Conservation (phyloP, 768 basidiomycete species). For the Pleurotus giganteus region DNA sequence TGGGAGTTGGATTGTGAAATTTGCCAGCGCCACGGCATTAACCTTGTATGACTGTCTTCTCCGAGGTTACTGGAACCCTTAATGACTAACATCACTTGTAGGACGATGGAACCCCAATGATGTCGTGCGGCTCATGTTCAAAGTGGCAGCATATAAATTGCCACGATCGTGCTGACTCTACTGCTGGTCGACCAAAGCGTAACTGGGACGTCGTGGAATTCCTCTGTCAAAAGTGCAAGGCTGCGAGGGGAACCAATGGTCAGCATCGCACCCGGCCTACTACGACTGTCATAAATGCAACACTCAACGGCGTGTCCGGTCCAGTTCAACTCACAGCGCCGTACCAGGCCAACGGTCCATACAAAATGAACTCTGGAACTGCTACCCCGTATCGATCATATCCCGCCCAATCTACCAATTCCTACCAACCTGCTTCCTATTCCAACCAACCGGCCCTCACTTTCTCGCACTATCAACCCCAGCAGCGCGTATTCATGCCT, state of each 20-base stretch:
- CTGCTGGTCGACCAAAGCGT: slow-evolving; percentile 61
- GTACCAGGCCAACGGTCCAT: neutral
- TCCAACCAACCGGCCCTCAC: slow-evolving; percentile 27
- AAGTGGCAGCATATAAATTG: slow-evolving; percentile 92
- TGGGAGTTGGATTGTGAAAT: slow-evolving; percentile 92
- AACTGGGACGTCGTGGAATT: slow-evolving; percentile 91
- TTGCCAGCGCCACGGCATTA: slow-evolving; percentile 69
- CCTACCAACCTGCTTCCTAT: slow-evolving; percentile 6
- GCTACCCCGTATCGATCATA: neutral
- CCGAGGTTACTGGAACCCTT: slow-evolving; percentile 3
- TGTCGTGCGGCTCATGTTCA: slow-evolving; percentile 78
- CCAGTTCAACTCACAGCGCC: slow-evolving; percentile 5
- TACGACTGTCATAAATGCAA: neutral
- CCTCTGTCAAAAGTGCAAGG: slow-evolving; percentile 59
- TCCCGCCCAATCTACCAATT: slow-evolving; percentile 10
- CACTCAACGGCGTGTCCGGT: neutral
- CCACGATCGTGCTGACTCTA: slow-evolving; percentile 70
- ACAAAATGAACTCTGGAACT: neutral
- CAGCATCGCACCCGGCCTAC: neutral
- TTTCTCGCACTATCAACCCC: slow-evolving; percentile 49
- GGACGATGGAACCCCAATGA: slow-evolving; percentile 79
- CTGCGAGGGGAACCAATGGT: neutral
- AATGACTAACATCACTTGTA: slow-evolving; percentile 26
- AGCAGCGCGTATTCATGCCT: slow-evolving; percentile 35
- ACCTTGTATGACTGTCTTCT: slow-evolving; percentile 54